phyloP scores from a whole-genome alignment of 441 rosid species.

The Pelargonium hybrid region DNA sequence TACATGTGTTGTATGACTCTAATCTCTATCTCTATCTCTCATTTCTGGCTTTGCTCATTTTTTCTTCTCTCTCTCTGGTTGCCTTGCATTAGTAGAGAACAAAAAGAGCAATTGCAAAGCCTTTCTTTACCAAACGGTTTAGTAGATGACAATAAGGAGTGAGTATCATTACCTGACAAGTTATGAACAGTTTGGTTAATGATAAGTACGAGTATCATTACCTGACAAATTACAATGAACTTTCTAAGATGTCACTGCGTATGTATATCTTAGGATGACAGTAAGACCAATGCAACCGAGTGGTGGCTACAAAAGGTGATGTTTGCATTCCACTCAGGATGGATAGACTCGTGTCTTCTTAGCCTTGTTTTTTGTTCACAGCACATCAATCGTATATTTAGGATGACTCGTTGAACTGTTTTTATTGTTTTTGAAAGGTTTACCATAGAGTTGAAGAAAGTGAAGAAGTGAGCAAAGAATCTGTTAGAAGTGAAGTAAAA shows the following conservation, averaged over 20 bases:
- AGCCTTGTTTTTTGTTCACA: not conserved
- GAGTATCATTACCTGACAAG: not conserved
- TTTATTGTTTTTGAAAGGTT: slow-evolving; percentile 25
- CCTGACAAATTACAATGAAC: too few relatives aligned
- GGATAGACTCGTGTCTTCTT: not conserved
- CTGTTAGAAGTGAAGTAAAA: not conserved
- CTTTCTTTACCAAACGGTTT: not conserved
- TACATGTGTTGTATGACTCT: slow-evolving; percentile 47
- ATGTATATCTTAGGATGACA: not conserved
- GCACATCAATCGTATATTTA: not conserved
- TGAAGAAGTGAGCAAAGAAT: slow-evolving; percentile 16
- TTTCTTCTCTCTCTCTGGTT: not conserved
- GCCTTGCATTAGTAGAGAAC: not conserved
- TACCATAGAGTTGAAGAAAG: slow-evolving; percentile 50
- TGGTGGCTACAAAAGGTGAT: not conserved
- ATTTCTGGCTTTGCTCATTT: not conserved
- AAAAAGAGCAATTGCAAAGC: not conserved
- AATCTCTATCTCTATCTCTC: slow-evolving; percentile 4
- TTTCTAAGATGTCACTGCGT: too few relatives aligned
- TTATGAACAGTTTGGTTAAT: too few relatives aligned
- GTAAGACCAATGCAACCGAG: not conserved
- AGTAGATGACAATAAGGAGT: not conserved
- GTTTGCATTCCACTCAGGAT: not conserved
- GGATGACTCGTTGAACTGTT: not conserved
- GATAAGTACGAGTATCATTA: too few relatives aligned